phyloP scores from a whole-genome alignment of 2,329 filamentous ascomycete species.

The Aspergillus luchuensis region DNA sequence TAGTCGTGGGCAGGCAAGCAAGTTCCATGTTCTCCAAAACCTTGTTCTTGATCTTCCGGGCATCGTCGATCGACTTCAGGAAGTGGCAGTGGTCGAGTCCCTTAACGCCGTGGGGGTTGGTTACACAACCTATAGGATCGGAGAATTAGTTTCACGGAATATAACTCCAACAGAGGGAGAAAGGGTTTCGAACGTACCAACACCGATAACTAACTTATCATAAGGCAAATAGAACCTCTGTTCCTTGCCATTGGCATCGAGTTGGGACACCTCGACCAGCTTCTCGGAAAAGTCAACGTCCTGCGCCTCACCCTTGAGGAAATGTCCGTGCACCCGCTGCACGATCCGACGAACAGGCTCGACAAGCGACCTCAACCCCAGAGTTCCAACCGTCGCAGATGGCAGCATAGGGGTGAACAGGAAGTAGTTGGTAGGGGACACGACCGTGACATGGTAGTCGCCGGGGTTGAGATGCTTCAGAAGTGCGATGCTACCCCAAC shows the following conservation, averaged over 20 bases:
- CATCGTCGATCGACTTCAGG: conserved; percentile 92
- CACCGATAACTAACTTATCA: conserved; percentile 90
- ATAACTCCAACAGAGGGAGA: background rate
- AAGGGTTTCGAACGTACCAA: conserved; percentile 54
- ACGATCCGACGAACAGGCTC: conserved; percentile 90
- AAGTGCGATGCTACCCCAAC: conserved; percentile 91
- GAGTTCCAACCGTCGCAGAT: conserved; percentile 91
- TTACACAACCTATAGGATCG: conserved; percentile 65
- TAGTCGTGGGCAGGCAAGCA: conserved; percentile 88
- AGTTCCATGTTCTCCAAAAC: conserved; percentile 87
- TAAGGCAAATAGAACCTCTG: conserved; percentile 91
- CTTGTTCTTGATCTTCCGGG: conserved; percentile 82
- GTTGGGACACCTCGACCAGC: conserved; percentile 80
- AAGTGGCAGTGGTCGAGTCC: conserved; percentile 93
- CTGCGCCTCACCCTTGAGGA: conserved; percentile 81
- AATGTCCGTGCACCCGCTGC: conserved; percentile 77
- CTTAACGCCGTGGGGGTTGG: conserved; percentile 93
- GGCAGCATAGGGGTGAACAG: conserved; percentile 98
- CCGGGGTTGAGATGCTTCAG: conserved; percentile 87
- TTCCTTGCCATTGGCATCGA: conserved; percentile 70
- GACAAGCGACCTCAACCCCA: conserved; percentile 86
- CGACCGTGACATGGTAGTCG: conserved; percentile 93
- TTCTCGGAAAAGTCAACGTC: conserved; percentile 91
- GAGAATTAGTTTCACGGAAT: conserved; percentile 11
- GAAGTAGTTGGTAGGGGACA: conserved; percentile 95